Evolutionary conservation across 176 grass and related monocot species (phyloP).

Genomic region (Zea luxurians): DNA sequence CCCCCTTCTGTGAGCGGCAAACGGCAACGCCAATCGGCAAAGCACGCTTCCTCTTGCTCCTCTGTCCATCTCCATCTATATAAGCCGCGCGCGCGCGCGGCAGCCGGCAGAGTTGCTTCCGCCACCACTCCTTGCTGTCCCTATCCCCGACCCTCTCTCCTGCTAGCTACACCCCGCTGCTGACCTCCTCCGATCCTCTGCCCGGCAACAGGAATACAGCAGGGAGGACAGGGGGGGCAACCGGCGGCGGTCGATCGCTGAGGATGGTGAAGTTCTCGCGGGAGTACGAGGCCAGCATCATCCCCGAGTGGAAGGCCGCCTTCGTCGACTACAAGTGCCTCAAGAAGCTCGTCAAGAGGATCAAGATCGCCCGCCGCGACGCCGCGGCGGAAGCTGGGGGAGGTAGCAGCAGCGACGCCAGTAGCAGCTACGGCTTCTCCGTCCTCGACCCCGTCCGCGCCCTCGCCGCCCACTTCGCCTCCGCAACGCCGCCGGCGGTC

Average conservation of each 20-base stretch:
- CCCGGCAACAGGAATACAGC: too few relatives aligned
- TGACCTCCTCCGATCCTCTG: too few relatives aligned
- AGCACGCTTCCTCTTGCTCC: background rate
- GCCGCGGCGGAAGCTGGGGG: too few relatives aligned
- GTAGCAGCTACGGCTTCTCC: constrained; percentile 48
- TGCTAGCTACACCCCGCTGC: too few relatives aligned
- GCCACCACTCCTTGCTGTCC: constrained; percentile 40
- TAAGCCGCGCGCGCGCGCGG: background rate
- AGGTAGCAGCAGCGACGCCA: too few relatives aligned
- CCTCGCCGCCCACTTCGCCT: constrained; percentile 46
- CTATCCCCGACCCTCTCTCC: background rate
- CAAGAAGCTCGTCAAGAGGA: constrained; percentile 82
- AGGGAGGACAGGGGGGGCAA: too few relatives aligned
- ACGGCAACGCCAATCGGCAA: background rate
- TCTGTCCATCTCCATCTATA: constrained; percentile 9
- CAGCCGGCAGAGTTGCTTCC: constrained; percentile 21
- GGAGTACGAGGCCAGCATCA: constrained; percentile 82
- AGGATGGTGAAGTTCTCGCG: constrained; percentile 92
- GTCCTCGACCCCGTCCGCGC: constrained; percentile 69
- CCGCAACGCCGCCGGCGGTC: background rate
- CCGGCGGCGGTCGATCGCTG: too few relatives aligned
- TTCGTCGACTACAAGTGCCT: constrained; percentile 84
- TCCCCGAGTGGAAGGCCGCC: constrained; percentile 64
- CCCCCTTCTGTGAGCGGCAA: background rate
- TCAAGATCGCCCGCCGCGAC: constrained; percentile 52